phyloP scores from a whole-genome alignment of 1,284 basidiomycete species.

The Cutaneotrichosporon mucoides region DNA sequence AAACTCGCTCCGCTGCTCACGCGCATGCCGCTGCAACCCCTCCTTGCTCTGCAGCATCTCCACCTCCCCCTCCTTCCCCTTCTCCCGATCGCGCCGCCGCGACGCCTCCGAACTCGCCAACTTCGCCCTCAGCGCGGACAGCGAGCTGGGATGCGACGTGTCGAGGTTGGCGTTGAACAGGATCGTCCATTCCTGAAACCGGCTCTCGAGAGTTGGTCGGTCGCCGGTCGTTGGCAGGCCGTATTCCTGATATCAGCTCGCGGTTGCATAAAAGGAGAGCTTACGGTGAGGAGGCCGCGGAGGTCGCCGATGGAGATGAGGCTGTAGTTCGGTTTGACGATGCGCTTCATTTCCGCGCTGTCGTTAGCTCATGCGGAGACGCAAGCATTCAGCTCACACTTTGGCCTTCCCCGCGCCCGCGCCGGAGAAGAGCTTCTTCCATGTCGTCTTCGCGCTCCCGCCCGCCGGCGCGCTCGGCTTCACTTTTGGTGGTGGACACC shows the following conservation, averaged over 20 bases:
- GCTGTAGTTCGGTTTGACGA: conserved; percentile 47
- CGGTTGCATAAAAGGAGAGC: not conserved
- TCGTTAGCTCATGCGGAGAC: conserved; percentile 17
- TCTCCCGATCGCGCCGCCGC: conserved; percentile 37
- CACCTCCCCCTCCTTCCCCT: conserved; percentile 35
- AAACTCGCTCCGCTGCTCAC: conserved; percentile 38
- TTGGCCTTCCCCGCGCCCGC: conserved; percentile 23
- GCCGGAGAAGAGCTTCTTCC: conserved; percentile 46
- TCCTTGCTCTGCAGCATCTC: conserved; percentile 32
- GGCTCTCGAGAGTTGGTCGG: conserved; percentile 28
- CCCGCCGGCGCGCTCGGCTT: not conserved
- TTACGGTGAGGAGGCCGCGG: conserved; percentile 28
- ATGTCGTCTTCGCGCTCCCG: conserved; percentile 42
- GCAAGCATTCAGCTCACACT: conserved; percentile 7
- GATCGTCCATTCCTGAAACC: conserved; percentile 47
- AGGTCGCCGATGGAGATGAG: conserved; percentile 39
- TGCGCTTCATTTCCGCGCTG: conserved; percentile 37
- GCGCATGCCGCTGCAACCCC: conserved; percentile 36
- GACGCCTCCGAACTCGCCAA: conserved; percentile 32
- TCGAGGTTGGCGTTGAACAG: conserved; percentile 49
- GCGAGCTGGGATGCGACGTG: conserved; percentile 39
- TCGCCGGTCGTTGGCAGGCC: conserved; percentile 41
- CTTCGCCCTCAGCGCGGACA: conserved; percentile 37
- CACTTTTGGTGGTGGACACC: conserved; percentile 38
- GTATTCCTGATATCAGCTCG: conserved; percentile 28